Evolutionary conservation across 345 rosid genomes (phyloP), one percentile per base, ranked within the genome.

Genomic region (Populus davidiana): DNA sequence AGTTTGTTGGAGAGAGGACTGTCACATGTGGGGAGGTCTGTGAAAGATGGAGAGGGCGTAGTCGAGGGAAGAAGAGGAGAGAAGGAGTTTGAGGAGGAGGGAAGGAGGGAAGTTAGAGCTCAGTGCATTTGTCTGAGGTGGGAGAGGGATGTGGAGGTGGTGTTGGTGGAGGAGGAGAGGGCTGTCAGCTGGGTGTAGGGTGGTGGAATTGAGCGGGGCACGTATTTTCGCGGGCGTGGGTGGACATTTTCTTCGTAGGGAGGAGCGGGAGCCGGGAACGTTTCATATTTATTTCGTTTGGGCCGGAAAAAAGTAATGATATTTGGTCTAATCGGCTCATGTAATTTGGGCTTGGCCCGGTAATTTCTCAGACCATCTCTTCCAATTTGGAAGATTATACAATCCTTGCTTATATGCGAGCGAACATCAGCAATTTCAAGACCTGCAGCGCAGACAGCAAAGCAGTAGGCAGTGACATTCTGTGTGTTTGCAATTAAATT

Each of bases 1-100:
- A 90, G 77, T 16, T 76, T 84, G 71, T 83, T 84, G 73, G 86
- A 84, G 8, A 85, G 35, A 0, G 70, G 5, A 69, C 8, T 86
- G 85, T 13, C 79, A 78, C 31, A 75, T 69, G 1, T 11, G 50
- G 84, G 81, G 20, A 85, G 52, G 61, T 86, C 84, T 56, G 80
- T 80, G 80, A 89, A 87, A 87, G 85, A 89, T 64, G 64, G 86
- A 83, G 83, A 87, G 81, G 29, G 91, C 87, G 77, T 89, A 81
- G 63, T 36, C 75, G 75, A 89, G 86, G 70, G 72, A 72, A 35
- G 81, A 63, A 23, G 85, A 50, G 56, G 87, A 77, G 78, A 83
- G 75, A 0, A 85, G 70, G 69, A 86, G 87, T 7, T 77, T 73
- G 54, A 78, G 63, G 82, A 86, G 81, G 66, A 83, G 70, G 63